phyloP scores from a whole-genome alignment of 495 filamentous ascomycete species.

The Penicillium paxilli region DNA sequence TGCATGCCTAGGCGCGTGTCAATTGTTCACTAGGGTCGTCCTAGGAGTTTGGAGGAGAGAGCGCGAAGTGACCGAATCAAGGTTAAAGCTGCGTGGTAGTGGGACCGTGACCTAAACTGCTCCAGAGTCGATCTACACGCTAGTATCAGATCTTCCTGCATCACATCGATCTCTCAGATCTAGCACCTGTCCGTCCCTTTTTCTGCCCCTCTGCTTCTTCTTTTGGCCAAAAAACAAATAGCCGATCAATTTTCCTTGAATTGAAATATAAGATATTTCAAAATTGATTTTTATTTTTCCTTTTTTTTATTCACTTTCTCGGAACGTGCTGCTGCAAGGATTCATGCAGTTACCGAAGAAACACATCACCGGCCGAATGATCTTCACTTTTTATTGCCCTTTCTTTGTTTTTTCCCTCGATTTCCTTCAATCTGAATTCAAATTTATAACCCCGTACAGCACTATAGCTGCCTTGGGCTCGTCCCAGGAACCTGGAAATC shows the following conservation, averaged over 20 bases:
- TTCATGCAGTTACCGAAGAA: constrained; percentile 15
- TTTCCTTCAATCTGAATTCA: constrained; percentile 10
- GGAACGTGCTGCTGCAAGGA: constrained; percentile 32
- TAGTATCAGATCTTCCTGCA: constrained; percentile 27
- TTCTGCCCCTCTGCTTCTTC: neutral
- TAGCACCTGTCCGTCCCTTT: neutral
- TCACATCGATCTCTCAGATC: constrained; percentile 21
- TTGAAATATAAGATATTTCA: no score
- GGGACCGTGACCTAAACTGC: constrained; percentile 9
- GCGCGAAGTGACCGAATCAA: constrained; percentile 14
- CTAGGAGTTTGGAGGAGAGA: constrained; percentile 1
- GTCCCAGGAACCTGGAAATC: constrained; percentile 18
- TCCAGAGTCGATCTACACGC: constrained; percentile 17
- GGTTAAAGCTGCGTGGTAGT: constrained; percentile 1
- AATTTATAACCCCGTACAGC: constrained; percentile 6
- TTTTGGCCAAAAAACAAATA: neutral
- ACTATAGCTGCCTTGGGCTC: constrained; percentile 12
- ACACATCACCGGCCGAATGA: constrained; percentile 12
- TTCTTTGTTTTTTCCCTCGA: constrained; percentile 1
- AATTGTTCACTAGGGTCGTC: constrained; percentile 1
- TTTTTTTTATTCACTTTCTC: constrained; percentile 1
- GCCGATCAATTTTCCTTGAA: neutral
- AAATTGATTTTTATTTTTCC: neutral
- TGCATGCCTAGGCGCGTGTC: constrained; percentile 22
- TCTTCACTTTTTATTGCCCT: constrained; percentile 4